Base-by-base conservation (phyloP, 2,329 filamentous ascomycete species). In the Aspergillus sp. region DNA sequence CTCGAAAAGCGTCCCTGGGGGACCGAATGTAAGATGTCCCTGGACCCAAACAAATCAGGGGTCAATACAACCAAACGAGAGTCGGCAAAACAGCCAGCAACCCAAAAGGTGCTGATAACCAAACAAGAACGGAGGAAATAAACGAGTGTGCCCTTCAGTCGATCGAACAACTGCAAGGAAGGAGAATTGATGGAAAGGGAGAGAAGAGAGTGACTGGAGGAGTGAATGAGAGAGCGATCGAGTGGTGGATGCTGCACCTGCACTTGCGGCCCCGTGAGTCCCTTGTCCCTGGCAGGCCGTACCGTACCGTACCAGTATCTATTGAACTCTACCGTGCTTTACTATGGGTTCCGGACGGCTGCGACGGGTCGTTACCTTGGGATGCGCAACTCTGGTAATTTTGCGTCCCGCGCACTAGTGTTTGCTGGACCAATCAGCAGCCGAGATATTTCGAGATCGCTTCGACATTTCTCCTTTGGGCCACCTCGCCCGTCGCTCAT, bases 311-410 rank as follows among this genome's bases (percentile, higher is more conserved):
- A 33, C 48, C 34, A 7, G 34, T 40, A 30, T 40, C 17, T 30
- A 33, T 27, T 27, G 30, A 20, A 20, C 42, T 13, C 3, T 49
- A 34, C 20, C 17, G 22, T 37, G n/a, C 9, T 30, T 30, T 30
- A 11, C 27, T 30, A 30, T 30, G 19, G 40, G 50, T 61, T 60
- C 51, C 58, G 53, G 41, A 11, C 41, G 20, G 41, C 27, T 30
- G 34, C 34, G 54, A 62, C 60, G 58, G 62, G 45, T 44, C 34
- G 24, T 53, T 48, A 62, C 60, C 60, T 45, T 62, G 62, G 48
- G 56, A 55, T 60, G 51, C 30, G 55, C 24, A 51, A 54, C 49
- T 51, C 20, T 37, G 51, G 56, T 59, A 63, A 61, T 60, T 60
- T 61, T 63, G 53, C 51, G 22, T 63, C 57, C 61, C 58, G 61